A percentile compares a stretch with the other conserved stretches of the same genome.
Evolutionary conservation across 768 basidiomycete species (phyloP).

Genomic region (Macrolepiota fuliginosa): DNA sequence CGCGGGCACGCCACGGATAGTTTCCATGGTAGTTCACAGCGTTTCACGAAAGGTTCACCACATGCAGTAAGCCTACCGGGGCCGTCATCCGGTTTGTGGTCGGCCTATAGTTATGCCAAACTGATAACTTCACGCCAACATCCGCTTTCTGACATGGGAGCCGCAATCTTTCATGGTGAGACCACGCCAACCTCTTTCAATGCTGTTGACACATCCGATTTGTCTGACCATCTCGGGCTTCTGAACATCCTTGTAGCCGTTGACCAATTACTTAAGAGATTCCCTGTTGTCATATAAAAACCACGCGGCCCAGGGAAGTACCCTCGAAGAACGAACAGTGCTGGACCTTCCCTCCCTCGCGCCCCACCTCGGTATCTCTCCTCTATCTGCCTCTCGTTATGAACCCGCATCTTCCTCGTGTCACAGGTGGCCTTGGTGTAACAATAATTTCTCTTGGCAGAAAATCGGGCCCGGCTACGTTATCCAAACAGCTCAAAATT

Average conservation of each 20-base stretch:
- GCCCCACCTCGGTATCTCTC: background rate
- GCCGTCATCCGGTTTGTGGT: conserved; percentile 36
- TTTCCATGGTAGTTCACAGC: conserved; percentile 32
- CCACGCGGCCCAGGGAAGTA: conserved; percentile 3
- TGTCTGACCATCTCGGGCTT: conserved; percentile 46
- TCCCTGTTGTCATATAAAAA: conserved; percentile 27
- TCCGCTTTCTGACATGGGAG: conserved; percentile 35
- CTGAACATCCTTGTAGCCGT: conserved; percentile 40
- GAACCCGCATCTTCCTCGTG: background rate
- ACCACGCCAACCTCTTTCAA: conserved; percentile 33
- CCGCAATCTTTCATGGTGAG: conserved; percentile 27
- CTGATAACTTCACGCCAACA: conserved; percentile 21
- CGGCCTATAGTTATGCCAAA: conserved; percentile 25
- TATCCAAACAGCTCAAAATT: conserved; percentile 17
- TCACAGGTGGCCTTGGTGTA: background rate
- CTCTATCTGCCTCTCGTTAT: conserved; percentile 6
- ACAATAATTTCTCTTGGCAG: background rate
- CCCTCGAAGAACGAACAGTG: conserved; percentile 6
- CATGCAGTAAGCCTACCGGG: background rate
- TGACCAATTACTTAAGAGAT: conserved; percentile 37
- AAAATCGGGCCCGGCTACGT: background rate
- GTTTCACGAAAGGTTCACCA: conserved; percentile 21
- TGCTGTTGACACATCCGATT: conserved; percentile 50
- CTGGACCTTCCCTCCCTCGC: conserved; percentile 16
- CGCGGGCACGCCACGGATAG: conserved; percentile 30